These are phyloP conservation scores for Rugosomyces carneus DNA, from an alignment of 1,284 basidiomycete species.

Conservation along the genomic window DNA sequence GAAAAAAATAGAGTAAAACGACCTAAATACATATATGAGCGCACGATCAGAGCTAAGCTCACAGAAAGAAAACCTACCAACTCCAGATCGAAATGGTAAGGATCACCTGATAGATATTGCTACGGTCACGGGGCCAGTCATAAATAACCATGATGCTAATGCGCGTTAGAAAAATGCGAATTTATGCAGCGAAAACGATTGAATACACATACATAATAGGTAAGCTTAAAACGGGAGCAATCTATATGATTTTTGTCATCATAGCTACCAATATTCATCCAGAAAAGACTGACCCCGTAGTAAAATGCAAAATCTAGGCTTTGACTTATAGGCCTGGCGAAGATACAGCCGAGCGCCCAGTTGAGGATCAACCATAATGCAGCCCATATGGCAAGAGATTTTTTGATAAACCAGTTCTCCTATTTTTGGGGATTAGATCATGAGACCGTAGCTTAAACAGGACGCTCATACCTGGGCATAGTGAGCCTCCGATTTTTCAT, in stretches of 20 bases:
- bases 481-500: conserved; percentile 52
- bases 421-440: conserved; percentile 13
- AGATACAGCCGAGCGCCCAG: conserved; percentile 58
- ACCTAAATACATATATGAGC: conserved; percentile 24
- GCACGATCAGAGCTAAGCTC: background rate
- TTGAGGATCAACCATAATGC: conserved; percentile 62
- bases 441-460: background rate
- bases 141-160: conserved; percentile 52
- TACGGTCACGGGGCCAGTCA: conserved; percentile 62
- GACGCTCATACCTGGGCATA: conserved; percentile 37
- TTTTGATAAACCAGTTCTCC: conserved; percentile 42
- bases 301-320: conserved; percentile 63
- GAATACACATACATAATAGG: conserved; percentile 37
- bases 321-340: conserved; percentile 49
- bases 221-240: conserved; percentile 30
- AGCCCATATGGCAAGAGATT: conserved; percentile 59
- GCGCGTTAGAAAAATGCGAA: conserved; percentile 1
- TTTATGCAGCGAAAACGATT: conserved; percentile 30
- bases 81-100: conserved; percentile 20
- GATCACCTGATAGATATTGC: conserved; percentile 53
- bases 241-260: conserved; percentile 12
- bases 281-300: conserved; percentile 44
- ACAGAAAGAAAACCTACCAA: conserved; percentile 12
- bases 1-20: conserved; percentile 46
- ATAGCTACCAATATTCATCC: background rate